Percentiles rank a stretch among this genome's conserved stretches.
Conservation (phyloP, 2,329 filamentous ascomycete genomes). For the Penicillium sp. region DNA sequence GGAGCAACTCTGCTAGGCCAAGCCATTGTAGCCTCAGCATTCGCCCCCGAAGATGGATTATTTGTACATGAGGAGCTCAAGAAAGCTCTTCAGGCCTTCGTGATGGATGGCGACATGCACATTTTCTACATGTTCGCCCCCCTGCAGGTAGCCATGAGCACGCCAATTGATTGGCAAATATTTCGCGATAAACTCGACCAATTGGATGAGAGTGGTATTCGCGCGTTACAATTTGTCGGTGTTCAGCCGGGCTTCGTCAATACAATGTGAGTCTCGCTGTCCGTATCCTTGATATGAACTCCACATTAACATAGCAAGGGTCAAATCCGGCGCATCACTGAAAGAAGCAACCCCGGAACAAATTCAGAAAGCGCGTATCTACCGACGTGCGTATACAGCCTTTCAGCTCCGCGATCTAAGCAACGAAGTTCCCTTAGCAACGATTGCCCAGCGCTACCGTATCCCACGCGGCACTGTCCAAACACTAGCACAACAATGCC, state of each 20-base stretch:
- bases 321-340: slow-evolving; percentile 62
- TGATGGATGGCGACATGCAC: slow-evolving; percentile 80
- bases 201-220: slow-evolving; percentile 69
- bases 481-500: slow-evolving; percentile 70
- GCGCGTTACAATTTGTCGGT: slow-evolving; percentile 68
- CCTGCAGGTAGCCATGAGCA: slow-evolving; percentile 53
- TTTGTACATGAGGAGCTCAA: slow-evolving; percentile 71
- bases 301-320: slow-evolving; percentile 48
- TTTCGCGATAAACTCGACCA: slow-evolving; percentile 71
- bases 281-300: not conserved
- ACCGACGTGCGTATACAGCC: slow-evolving; percentile 72
- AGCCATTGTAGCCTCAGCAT: slow-evolving; percentile 70
- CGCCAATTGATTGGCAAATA: slow-evolving; percentile 68
- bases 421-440: slow-evolving; percentile 71
- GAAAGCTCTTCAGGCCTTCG: slow-evolving; percentile 69
- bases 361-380: slow-evolving; percentile 62
- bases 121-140: slow-evolving; percentile 77
- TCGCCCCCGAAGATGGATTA: slow-evolving; percentile 73
- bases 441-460: slow-evolving; percentile 69
- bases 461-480: slow-evolving; percentile 71
- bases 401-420: slow-evolving; percentile 77
- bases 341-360: slow-evolving; percentile 65
- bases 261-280: slow-evolving; percentile 55
- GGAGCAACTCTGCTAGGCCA: slow-evolving; percentile 65
- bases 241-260: slow-evolving; percentile 68